These are phyloP conservation scores for Aspergillus floridensis DNA, from an alignment of 2,329 filamentous ascomycete species.

Conservation along the genomic window DNA sequence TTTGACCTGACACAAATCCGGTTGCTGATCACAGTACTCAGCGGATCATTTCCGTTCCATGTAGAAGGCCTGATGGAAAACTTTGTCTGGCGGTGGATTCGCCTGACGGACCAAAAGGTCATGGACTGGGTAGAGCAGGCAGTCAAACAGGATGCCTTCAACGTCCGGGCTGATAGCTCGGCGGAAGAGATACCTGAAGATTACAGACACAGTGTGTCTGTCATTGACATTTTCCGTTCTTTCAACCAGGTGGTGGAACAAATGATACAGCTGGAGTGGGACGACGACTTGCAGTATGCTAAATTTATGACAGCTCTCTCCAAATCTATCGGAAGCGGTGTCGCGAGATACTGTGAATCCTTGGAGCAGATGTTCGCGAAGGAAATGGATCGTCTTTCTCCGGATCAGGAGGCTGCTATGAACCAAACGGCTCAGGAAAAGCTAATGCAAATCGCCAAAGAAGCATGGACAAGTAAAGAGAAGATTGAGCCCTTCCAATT, in stretches of 20 bases:
- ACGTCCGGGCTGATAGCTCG: constrained; percentile 65
- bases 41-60: constrained; percentile 72
- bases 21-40: constrained; percentile 35
- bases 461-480: constrained; percentile 87
- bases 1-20: neutral
- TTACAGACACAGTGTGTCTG: constrained; percentile 85
- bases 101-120: constrained; percentile 73
- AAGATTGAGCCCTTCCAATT: constrained; percentile 97
- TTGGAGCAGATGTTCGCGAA: constrained; percentile 79
- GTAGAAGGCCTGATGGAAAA: constrained; percentile 81
- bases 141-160: constrained; percentile 85
- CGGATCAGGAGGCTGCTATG: constrained; percentile 76
- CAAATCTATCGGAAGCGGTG: constrained; percentile 76
- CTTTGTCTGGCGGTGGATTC: constrained; percentile 96
- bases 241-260: constrained; percentile 92
- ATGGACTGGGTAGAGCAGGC: constrained; percentile 83
- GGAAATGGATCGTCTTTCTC: constrained; percentile 90
- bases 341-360: constrained; percentile 87
- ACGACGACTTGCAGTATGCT: constrained; percentile 87
- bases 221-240: constrained; percentile 88
- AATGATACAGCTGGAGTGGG: constrained; percentile 82
- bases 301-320: constrained; percentile 95
- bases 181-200: constrained; percentile 68
- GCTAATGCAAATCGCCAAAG: constrained; percentile 88
- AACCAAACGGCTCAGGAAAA: constrained; percentile 84